These are phyloP conservation scores for Immersiella caudata DNA, from an alignment of 495 filamentous ascomycete species.

Conservation along the genomic window DNA sequence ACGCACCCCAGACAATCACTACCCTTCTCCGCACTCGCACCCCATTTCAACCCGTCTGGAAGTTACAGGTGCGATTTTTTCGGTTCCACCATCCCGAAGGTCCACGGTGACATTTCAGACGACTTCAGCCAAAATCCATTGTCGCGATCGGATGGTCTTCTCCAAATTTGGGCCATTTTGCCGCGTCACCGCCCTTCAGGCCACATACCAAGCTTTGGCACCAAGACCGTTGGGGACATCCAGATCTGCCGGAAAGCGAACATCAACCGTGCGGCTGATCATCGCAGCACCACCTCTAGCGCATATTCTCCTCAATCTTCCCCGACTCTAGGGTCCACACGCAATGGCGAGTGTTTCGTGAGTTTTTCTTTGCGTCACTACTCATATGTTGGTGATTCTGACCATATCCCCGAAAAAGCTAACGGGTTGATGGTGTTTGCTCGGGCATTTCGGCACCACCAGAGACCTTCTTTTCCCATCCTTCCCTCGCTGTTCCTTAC, in stretches of 20 bases:
- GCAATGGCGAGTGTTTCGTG: background rate
- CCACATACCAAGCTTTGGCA: constrained; percentile 29
- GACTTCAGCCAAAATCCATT: constrained; percentile 39
- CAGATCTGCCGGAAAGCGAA: constrained; percentile 40
- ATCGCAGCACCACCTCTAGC: constrained; percentile 2
- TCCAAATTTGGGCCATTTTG: constrained; percentile 32
- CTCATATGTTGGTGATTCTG: no score
- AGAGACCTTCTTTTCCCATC: no score
- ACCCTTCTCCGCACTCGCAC: background rate
- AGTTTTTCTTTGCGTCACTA: background rate
- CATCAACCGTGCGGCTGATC: constrained; percentile 36
- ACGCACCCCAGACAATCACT: constrained; percentile 12
- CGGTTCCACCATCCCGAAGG: constrained; percentile 25
- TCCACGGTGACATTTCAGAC: constrained; percentile 28
- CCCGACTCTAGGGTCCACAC: background rate
- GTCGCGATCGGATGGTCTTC: constrained; percentile 21
- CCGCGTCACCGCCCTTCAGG: constrained; percentile 25
- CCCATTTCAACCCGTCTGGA: background rate
- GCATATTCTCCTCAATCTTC: constrained; percentile 1
- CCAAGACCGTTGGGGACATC: background rate
- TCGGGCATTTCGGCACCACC: no score
- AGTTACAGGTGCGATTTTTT: constrained; percentile 2
- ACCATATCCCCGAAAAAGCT: no score
- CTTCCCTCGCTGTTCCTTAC: background rate
- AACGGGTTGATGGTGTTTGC: no score